Base-by-base conservation (phyloP, 2,329 filamentous ascomycete genomes). In the Fusarium veterinarium region DNA sequence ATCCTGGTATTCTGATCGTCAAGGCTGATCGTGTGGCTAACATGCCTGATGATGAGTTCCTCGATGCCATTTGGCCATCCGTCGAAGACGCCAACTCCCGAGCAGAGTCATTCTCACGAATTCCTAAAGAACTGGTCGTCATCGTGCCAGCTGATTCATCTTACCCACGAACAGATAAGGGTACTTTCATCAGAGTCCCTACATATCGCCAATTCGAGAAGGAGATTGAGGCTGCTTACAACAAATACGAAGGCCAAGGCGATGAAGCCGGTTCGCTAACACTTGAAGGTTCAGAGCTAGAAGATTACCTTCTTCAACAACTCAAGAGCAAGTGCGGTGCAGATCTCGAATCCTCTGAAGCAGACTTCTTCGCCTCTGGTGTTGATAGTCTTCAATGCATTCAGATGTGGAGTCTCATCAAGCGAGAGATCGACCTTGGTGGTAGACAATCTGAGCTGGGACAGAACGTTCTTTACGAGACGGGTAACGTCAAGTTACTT, bases 351-450 rank as follows among this genome's bases (percentile, higher is more conserved):
- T 69, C 72, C 0, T 25, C 67, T 8, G 72, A 75, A 19, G 42
- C 60, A 1, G 90, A 92, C 75, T 88, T 92, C 74, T 92, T 91
- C 74, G 80, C 83, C 0, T 79, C 84, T 1, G 90, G 90, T 0
- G 81, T 91, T 4, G 90, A 91, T 76, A 89, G 86, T 49, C 78
- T 91, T 31, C 87, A 90, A 68, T 86, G 88, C 3, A 89, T 90
- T 33, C 84, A 86, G 58, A 85, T 90, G 64, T 85, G 90, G 69
- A 83, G 83, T 20, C 79, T 82, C 3, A 86, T 92, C 33, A 79
- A 88, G 59, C 84, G 84, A 17, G 81, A 85, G 2, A 75, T 91
- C 5, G 83, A 89, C 31, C 73, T 89, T 3, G 82, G 83, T 3
- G 84, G 84, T 0, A 80, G 83, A 19, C 74, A 76, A 12, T 31